Percentiles rank a stretch among this genome's conserved stretches.
phyloP scores from a whole-genome alignment of 169 alveolate species.

The Eimeria mitis region DNA sequence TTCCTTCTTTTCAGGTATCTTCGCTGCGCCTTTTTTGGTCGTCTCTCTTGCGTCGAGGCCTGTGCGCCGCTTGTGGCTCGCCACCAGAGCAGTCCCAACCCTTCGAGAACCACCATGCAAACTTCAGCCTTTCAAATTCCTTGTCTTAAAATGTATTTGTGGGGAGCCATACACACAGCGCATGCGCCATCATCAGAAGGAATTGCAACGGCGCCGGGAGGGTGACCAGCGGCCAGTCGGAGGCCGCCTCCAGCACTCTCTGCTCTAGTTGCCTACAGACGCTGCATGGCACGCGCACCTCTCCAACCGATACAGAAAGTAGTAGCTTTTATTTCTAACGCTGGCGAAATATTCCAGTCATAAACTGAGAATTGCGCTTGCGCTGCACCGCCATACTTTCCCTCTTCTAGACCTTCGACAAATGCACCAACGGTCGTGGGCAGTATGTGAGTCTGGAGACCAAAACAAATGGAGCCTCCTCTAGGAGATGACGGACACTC shows the following conservation, averaged over 20 bases:
- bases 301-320: not conserved
- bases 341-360: not conserved
- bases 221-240: conserved; percentile 27
- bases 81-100: not conserved
- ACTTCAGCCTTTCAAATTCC: not conserved
- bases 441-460: not conserved
- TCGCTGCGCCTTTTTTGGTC: not conserved
- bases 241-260: not conserved
- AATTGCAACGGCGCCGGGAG: not conserved
- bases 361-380: not conserved
- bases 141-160: not conserved
- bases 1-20: not conserved
- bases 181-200: not conserved
- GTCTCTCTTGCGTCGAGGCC: conserved; percentile 7
- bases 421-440: not conserved
- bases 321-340: not conserved
- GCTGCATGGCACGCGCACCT: not conserved
- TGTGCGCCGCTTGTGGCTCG: not conserved
- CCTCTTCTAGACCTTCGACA: not conserved
- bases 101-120: not conserved
- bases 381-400: not conserved
- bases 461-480: not conserved
- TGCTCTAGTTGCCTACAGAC: not conserved
- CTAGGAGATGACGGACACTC: not conserved
- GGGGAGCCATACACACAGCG: not conserved